A percentile compares a stretch with the other conserved stretches of the same genome.
These are phyloP conservation scores for Draba incana DNA, from an alignment of 345 rosid species.

Conservation along the genomic window DNA sequence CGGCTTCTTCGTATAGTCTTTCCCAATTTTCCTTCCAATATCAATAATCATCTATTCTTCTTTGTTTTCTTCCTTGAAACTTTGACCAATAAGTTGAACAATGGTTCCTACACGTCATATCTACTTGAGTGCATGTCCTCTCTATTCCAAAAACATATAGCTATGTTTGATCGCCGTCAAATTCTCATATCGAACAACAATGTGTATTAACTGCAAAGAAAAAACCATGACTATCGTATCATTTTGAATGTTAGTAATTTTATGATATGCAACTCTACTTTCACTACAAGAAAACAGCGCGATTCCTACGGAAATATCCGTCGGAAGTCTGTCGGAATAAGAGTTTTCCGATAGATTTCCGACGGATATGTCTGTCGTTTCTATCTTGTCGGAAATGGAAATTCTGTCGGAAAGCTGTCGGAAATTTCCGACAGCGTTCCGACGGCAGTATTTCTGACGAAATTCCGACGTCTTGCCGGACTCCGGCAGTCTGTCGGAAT, in stretches of 20 bases:
- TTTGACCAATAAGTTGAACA: constrained; percentile 78
- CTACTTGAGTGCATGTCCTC: constrained; percentile 59
- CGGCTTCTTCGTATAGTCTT: constrained; percentile 26
- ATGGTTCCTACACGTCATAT: constrained; percentile 63
- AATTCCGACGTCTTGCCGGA: no score
- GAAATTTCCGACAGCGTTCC: no score
- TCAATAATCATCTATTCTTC: constrained; percentile 10
- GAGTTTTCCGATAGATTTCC: no score
- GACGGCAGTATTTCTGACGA: no score
- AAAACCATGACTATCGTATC: not conserved
- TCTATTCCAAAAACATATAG: constrained; percentile 57
- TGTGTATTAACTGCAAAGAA: constrained; percentile 67
- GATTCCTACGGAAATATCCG: no score
- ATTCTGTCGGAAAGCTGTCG: no score
- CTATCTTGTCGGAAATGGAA: no score
- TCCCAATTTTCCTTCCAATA: constrained; percentile 45
- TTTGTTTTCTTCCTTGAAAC: constrained; percentile 26
- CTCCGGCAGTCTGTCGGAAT: no score
- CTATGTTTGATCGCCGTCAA: constrained; percentile 63
- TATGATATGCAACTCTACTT: no score
- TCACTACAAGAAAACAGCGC: no score
- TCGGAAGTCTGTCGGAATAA: no score
- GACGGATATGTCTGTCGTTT: no score
- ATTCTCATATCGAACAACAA: constrained; percentile 70
- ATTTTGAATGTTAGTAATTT: not conserved